These are phyloP conservation scores for Phytopythium cucurbitacearum DNA, from an alignment of 352 stramenopile genomes.

Conservation along the genomic window DNA sequence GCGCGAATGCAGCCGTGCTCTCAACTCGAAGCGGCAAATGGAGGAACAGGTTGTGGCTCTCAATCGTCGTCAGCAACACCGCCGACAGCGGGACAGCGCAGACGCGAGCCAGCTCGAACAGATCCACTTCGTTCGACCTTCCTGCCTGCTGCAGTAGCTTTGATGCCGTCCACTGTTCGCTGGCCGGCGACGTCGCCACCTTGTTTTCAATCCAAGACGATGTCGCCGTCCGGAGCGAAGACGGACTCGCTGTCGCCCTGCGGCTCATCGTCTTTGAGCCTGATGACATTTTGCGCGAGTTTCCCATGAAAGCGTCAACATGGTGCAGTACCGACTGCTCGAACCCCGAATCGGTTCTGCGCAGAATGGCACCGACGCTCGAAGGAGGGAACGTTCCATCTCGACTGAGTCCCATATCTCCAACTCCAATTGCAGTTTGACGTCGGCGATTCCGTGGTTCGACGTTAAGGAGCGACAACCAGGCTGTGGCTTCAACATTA, in stretches of 20 bases:
- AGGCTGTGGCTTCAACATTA: slow-evolving; percentile 26
- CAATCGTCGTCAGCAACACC: slow-evolving; percentile 57
- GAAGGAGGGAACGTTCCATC: slow-evolving; percentile 5
- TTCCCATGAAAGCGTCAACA: slow-evolving; percentile 33
- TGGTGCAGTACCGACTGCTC: slow-evolving; percentile 47
- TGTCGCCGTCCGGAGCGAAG: too few relatives aligned
- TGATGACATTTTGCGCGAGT: too few relatives aligned
- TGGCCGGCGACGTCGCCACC: slow-evolving; percentile 2
- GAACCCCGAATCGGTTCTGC: slow-evolving; percentile 43
- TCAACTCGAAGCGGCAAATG: slow-evolving; percentile 51
- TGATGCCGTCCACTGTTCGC: slow-evolving; percentile 32
- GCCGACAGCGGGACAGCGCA: slow-evolving; percentile 57
- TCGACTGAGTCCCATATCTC: neutral
- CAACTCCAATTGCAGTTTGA: slow-evolving; percentile 7
- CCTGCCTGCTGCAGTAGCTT: slow-evolving; percentile 26
- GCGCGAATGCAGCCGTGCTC: slow-evolving; percentile 39
- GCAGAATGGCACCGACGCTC: slow-evolving; percentile 20
- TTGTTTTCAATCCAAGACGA: too few relatives aligned
- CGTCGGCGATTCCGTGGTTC: slow-evolving; percentile 17
- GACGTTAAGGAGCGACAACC: slow-evolving; percentile 52
- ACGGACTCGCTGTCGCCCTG: too few relatives aligned
- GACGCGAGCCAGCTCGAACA: slow-evolving; percentile 39
- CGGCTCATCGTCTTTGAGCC: slow-evolving; percentile 2
- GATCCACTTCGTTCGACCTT: slow-evolving; percentile 39
- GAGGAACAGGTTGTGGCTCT: slow-evolving; percentile 58